Percentiles rank a stretch among this genome's conserved stretches.
Conservation (phyloP, 768 basidiomycete genomes). For the Suillus cothurnatus region DNA sequence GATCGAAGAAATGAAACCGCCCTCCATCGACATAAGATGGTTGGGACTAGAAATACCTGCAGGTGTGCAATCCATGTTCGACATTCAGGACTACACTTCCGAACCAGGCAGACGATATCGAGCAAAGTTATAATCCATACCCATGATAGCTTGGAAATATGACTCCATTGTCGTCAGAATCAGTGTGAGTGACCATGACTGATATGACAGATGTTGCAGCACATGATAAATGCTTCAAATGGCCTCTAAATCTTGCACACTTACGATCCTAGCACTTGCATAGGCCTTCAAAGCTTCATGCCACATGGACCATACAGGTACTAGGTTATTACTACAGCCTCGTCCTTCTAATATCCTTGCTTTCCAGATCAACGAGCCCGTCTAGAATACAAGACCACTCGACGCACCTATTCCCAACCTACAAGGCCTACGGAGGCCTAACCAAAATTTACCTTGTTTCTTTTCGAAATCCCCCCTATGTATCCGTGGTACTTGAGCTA, state of each 20-base stretch:
- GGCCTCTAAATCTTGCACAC: too few relatives aligned
- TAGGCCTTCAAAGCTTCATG: too few relatives aligned
- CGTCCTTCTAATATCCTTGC: neutral
- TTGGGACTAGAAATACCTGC: neutral
- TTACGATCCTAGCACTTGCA: too few relatives aligned
- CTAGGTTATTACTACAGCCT: too few relatives aligned
- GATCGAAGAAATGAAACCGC: neutral
- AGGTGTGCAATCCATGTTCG: neutral
- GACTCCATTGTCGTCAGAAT: too few relatives aligned
- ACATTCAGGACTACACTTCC: constrained; percentile 25
- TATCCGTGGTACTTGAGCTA: neutral
- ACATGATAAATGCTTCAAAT: too few relatives aligned
- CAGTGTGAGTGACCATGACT: too few relatives aligned
- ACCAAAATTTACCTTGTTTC: neutral
- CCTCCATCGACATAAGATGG: neutral
- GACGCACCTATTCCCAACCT: constrained; percentile 38
- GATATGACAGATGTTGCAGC: too few relatives aligned
- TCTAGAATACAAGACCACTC: too few relatives aligned
- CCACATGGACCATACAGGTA: constrained; percentile 9
- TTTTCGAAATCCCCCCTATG: neutral
- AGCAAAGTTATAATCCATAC: constrained; percentile 40
- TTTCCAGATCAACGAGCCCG: neutral
- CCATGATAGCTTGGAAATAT: too few relatives aligned
- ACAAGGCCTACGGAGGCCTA: neutral
- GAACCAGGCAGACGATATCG: constrained; percentile 29